phyloP scores from a whole-genome alignment of 2,329 filamentous ascomycete genomes.

The Metarhizium robertsii region DNA sequence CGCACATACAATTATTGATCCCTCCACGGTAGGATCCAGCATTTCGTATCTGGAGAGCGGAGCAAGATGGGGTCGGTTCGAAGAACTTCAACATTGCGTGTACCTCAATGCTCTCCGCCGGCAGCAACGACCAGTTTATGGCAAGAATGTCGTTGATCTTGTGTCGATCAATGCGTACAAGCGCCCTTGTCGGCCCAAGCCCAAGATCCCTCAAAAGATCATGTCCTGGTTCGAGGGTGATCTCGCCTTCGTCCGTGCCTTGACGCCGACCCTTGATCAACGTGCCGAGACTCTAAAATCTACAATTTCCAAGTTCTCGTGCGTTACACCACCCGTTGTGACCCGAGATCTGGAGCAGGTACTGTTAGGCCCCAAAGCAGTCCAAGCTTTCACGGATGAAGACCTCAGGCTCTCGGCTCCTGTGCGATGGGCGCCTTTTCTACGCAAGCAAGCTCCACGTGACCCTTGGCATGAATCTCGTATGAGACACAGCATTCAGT shows the following conservation, averaged over 20 bases:
- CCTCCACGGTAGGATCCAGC: conserved; percentile 58
- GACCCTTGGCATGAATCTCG: conserved; percentile 93
- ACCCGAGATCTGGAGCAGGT: conserved; percentile 67
- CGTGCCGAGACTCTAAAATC: conserved; percentile 65
- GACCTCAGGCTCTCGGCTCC: conserved; percentile 49
- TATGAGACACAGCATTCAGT: conserved; percentile 88
- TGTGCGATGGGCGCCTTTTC: conserved; percentile 45
- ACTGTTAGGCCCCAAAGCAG: conserved; percentile 51
- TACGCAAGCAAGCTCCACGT: conserved; percentile 43
- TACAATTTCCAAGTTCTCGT: conserved; percentile 79
- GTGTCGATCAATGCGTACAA: conserved; percentile 55
- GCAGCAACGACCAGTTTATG: conserved; percentile 73
- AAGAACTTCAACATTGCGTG: conserved; percentile 71
- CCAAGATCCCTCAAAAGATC: conserved; percentile 51
- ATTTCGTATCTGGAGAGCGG: conserved; percentile 65
- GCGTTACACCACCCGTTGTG: conserved; percentile 81
- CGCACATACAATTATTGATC: conserved; percentile 46
- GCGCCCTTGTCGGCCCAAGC: conserved; percentile 49
- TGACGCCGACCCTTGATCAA: conserved; percentile 67
- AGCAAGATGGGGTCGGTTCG: conserved; percentile 58
- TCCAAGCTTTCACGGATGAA: conserved; percentile 46
- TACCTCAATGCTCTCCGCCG: conserved; percentile 75
- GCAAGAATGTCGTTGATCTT: conserved; percentile 65
- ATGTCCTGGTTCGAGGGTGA: conserved; percentile 69
- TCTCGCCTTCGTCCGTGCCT: conserved; percentile 50